A percentile compares a stretch with the other conserved stretches of the same genome.
Evolutionary conservation across 176 grass and related monocot genomes (phyloP).

Genomic region (Saccharum officinarum): DNA sequence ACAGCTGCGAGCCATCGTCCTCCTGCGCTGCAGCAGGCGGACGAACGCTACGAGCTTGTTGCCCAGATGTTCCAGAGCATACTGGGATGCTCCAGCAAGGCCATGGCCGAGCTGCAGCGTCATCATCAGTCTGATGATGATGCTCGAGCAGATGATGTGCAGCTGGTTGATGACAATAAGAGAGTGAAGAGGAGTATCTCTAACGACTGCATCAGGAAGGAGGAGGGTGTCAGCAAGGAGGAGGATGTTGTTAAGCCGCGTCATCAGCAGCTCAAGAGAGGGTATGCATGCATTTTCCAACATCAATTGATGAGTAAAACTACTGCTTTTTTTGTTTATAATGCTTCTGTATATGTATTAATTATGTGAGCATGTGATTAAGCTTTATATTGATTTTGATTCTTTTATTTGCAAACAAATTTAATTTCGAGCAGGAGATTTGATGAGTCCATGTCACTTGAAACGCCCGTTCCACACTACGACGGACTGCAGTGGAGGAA

Average conservation of each 20-base stretch:
- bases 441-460: constrained; percentile 20
- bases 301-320: not conserved
- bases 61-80: constrained; percentile 36
- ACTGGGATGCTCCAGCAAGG: constrained; percentile 44
- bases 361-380: not conserved
- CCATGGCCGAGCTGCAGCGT: constrained; percentile 29
- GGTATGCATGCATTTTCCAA: not conserved
- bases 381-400: not conserved
- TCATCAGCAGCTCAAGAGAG: constrained; percentile 38
- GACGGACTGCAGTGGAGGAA: constrained; percentile 58
- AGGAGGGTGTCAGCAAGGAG: not conserved
- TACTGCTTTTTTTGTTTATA: not conserved
- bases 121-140: not conserved
- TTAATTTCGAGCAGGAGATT: constrained; percentile 31
- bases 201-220: not conserved
- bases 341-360: not conserved
- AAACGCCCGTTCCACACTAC: constrained; percentile 37
- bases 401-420: not conserved
- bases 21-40: constrained; percentile 35
- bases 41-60: not conserved
- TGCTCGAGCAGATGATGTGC: not conserved
- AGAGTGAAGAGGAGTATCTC: constrained; percentile 6
- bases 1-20: constrained; percentile 43
- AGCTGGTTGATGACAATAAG: constrained; percentile 24
- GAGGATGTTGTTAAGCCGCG: not conserved